Base-by-base conservation (phyloP, 2,329 filamentous ascomycete species). In the Colletotrichum limetticola region DNA sequence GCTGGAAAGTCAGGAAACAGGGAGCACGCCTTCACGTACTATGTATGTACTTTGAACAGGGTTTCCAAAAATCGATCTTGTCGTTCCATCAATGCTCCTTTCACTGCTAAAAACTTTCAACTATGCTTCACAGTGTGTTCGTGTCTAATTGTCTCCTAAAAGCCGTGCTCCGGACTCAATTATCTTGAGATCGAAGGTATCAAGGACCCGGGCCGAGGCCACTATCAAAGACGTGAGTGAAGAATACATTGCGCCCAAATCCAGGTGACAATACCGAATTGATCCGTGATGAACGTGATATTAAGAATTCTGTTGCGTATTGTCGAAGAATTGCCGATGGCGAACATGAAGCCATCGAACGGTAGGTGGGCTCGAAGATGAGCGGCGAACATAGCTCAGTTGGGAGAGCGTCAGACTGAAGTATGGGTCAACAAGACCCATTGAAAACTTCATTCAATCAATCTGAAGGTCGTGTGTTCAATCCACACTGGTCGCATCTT, bases 391-490 rank as follows among this genome's bases (percentile, higher is more conserved):
- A 71, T 71, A 68, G 68, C 68, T 71, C 57, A 71, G 68, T 71
- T 71, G 68, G 68, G 68, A 71, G 68, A 71, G 63, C 68, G 68
- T 71, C 64, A 71, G 68, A 68, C 68, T 71, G 68, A 71, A 71
- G 68, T 53, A 67, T 71, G 68, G 64, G 49, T 66, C 49, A 8
- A 4, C 26, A 1, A 3, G 30, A 42, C 49, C 63, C 64, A 37
- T 71, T 67, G 26, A 52, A 42, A 71, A 71, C 68, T 71, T 71
- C 64, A 71, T 28, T 71, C 68, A 61, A 16, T 58, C 12, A 2
- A 71, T 71, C 68, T 71, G 68, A 71, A 71, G 68, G 68, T 71
- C 68, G 68, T 71, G 68, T 71, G 68, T 71, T 68, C 57, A 71
- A 71, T 68, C 68, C 68, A 71, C 68, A 68, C 68, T 71, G 68